phyloP scores from a whole-genome alignment of 768 basidiomycete genomes.

The Leccinum truebloodii region DNA sequence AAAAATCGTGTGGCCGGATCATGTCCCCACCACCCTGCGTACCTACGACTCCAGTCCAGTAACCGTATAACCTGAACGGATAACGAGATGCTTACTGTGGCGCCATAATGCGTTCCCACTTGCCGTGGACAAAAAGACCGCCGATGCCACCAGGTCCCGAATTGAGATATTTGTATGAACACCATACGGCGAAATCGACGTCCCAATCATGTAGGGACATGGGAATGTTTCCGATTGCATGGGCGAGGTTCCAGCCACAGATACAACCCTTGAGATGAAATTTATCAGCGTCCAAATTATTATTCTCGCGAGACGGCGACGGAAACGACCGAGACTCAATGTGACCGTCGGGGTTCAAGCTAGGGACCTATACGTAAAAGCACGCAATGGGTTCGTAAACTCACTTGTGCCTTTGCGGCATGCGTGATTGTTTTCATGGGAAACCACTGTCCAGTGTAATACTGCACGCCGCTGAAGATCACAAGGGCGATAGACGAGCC shows the following conservation, averaged over 20 bases:
- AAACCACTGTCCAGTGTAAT: slow-evolving; percentile 96
- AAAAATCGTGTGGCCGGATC: slow-evolving; percentile 82
- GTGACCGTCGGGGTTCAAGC: slow-evolving; percentile 9
- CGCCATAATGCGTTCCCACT: slow-evolving; percentile 62
- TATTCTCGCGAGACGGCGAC: slow-evolving; percentile 10
- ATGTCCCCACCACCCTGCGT: slow-evolving; percentile 99
- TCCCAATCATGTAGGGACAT: slow-evolving; percentile 88
- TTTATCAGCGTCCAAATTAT: slow-evolving; percentile 15
- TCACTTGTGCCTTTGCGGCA: slow-evolving; percentile 81
- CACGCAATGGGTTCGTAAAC: slow-evolving; percentile 24
- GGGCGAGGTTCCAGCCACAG: slow-evolving; percentile 96
- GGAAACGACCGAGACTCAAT: slow-evolving; percentile 8
- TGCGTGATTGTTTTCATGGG: slow-evolving; percentile 82
- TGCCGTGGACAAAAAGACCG: slow-evolving; percentile 87
- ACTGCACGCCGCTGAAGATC: slow-evolving; percentile 92
- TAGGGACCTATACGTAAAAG: slow-evolving; percentile 28
- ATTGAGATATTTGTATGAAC: slow-evolving; percentile 98
- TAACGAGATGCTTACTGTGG: slow-evolving; percentile 56
- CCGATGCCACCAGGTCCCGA: slow-evolving; percentile 96
- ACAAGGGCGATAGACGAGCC: slow-evolving; percentile 84
- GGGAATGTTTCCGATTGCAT: slow-evolving; percentile 93
- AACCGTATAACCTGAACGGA: slow-evolving; percentile 9
- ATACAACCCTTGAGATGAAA: slow-evolving; percentile 72
- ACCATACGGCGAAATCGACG: slow-evolving; percentile 98
- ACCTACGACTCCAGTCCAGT: slow-evolving; percentile 45